These are phyloP conservation scores for Stachybotrys chartarum DNA, from an alignment of 2,329 filamentous ascomycete genomes.

Conservation along the genomic window DNA sequence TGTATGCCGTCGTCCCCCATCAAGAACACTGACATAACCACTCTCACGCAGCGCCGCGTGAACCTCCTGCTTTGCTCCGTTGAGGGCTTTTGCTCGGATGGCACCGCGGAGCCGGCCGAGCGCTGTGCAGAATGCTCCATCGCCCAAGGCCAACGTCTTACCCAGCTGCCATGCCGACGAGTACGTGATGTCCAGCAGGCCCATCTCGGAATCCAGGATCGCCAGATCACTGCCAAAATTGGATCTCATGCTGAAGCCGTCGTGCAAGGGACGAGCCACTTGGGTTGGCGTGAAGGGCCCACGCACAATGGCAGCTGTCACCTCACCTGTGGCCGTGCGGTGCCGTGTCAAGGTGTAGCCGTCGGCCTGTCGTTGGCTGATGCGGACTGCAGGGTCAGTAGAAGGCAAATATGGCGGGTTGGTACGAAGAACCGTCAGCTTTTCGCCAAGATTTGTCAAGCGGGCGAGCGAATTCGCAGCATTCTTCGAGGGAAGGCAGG, in stretches of 20 bases:
- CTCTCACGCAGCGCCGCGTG: neutral
- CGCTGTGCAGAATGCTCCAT: constrained; percentile 19
- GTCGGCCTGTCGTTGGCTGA: neutral
- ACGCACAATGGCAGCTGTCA: constrained; percentile 25
- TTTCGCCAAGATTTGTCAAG: neutral
- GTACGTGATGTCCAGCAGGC: constrained; percentile 35
- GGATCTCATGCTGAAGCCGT: constrained; percentile 10
- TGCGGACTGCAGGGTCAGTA: neutral
- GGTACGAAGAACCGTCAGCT: neutral
- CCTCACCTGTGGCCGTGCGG: constrained; percentile 29
- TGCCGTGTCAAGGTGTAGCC: constrained; percentile 29
- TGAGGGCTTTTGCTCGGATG: neutral
- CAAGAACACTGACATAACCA: neutral
- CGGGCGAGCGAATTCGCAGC: neutral
- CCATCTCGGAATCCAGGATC: constrained; percentile 27
- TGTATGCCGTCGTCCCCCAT: no score
- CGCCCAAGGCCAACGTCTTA: constrained; percentile 25
- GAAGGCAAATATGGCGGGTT: neutral
- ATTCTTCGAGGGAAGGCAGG: constrained; percentile 18
- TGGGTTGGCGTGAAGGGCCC: constrained; percentile 26
- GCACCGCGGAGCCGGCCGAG: constrained; percentile 6
- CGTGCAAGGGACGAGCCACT: neutral
- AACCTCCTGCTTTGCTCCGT: neutral
- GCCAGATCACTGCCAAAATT: constrained; percentile 24
- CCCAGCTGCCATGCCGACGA: constrained; percentile 33